These are phyloP conservation scores for Penicillium oxalicum DNA, from an alignment of 2,329 filamentous ascomycete species.

Conservation along the genomic window DNA sequence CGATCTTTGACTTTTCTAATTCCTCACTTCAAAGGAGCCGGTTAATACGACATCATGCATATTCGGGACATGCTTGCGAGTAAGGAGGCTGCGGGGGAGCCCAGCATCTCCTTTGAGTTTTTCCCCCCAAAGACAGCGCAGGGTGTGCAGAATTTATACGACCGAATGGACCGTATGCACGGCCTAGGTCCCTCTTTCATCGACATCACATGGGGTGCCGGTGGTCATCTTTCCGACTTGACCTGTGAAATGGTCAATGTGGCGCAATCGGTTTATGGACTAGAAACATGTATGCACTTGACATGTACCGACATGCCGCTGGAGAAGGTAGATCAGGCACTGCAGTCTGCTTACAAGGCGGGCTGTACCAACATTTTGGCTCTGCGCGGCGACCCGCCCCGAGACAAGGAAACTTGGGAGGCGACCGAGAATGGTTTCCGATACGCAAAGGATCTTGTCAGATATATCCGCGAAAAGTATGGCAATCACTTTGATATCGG, in stretches of 20 bases:
- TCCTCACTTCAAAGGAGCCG: background rate
- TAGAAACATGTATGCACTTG: conserved; percentile 98
- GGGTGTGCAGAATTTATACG: conserved; percentile 98
- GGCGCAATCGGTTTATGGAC: conserved; percentile 86
- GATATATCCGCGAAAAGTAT: conserved; percentile 72
- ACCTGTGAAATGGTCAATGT: conserved; percentile 98
- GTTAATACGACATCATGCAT: conserved; percentile 63
- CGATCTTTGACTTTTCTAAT: background rate
- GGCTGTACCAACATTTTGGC: conserved; percentile 97
- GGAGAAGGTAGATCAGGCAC: conserved; percentile 82
- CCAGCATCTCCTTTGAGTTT: conserved; percentile 98
- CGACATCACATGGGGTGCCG: conserved; percentile 97
- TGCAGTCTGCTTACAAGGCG: conserved; percentile 82
- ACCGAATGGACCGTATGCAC: conserved; percentile 99
- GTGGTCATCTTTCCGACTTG: conserved; percentile 80
- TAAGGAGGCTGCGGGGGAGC: conserved; percentile 68
- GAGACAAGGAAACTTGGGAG: conserved; percentile 91
- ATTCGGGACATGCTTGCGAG: conserved; percentile 86
- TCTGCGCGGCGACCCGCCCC: conserved; percentile 83
- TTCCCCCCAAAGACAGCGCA: conserved; percentile 87
- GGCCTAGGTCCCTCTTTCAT: conserved; percentile 90
- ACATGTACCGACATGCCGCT: conserved; percentile 98
- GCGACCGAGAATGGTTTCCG: conserved; percentile 79
- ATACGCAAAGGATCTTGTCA: conserved; percentile 86
- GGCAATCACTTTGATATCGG: conserved; percentile 95